These are phyloP conservation scores for Candida tropicalis DNA, from an alignment of 1,139 yeast genomes.

Conservation along the genomic window DNA sequence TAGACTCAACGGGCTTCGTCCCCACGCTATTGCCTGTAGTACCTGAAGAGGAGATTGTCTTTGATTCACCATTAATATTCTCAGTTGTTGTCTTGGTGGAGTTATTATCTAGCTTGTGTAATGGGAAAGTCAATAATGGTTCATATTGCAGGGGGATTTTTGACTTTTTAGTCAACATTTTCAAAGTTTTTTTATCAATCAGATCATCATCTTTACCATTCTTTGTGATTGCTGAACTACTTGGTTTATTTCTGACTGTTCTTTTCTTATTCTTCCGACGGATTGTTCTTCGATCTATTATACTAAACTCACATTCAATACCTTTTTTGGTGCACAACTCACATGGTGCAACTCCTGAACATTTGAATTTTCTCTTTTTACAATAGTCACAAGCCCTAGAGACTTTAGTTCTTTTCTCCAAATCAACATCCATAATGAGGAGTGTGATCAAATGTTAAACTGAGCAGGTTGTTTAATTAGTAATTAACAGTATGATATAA, in stretches of 20 bases:
- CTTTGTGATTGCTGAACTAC: not conserved
- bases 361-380: conserved; percentile 39
- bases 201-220: conserved; percentile 9
- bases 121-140: conserved; percentile 17
- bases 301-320: conserved; percentile 27
- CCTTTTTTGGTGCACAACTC: conserved; percentile 28
- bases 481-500: no score
- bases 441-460: no score
- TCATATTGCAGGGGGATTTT: conserved; percentile 14
- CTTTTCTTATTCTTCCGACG: conserved; percentile 18
- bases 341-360: conserved; percentile 32
- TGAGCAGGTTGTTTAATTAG: no score
- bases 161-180: conserved; percentile 11
- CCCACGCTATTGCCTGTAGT: no score
- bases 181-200: conserved; percentile 14
- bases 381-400: conserved; percentile 44
- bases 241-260: conserved; percentile 6
- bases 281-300: conserved; percentile 24
- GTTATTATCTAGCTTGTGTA: conserved; percentile 14
- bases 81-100: not conserved
- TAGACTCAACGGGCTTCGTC: no score
- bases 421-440: conserved; percentile 8
- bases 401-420: conserved; percentile 29
- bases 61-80: no score
- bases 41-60: no score